Evolutionary conservation across 2,329 filamentous ascomycete genomes (phyloP).

Genomic region (Fusarium sp.): DNA sequence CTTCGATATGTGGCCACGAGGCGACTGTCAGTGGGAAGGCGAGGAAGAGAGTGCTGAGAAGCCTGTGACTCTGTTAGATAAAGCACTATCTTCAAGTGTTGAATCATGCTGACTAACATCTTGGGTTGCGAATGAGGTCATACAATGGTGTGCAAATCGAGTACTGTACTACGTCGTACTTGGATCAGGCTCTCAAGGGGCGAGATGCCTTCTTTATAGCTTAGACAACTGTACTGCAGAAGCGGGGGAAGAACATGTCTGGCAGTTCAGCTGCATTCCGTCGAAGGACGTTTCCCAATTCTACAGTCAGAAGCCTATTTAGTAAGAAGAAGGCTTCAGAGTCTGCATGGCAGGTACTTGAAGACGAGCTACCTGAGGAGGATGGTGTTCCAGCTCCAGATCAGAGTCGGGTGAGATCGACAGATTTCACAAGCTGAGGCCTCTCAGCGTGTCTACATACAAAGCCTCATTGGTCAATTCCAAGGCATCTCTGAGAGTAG

Average conservation of each 20-base stretch:
- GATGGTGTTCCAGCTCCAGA: background rate
- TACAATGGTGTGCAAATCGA: rapidly evolving
- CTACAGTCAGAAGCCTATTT: no score
- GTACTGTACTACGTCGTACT: background rate
- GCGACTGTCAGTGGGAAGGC: background rate
- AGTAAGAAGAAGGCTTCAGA: background rate
- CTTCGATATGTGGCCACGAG: background rate
- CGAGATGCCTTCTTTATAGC: background rate
- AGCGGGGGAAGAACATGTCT: rapidly evolving
- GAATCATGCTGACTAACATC: background rate
- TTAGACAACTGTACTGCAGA: background rate
- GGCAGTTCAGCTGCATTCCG: background rate
- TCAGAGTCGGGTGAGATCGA: background rate
- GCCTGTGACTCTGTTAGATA: background rate
- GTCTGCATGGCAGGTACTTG: background rate
- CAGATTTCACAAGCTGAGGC: background rate
- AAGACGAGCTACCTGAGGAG: background rate
- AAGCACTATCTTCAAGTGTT: background rate
- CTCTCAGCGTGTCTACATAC: no score
- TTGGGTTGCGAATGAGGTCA: rapidly evolving
- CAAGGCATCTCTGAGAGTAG: no score
- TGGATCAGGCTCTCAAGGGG: no score
- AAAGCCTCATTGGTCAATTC: no score
- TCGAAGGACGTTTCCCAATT: rapidly evolving
- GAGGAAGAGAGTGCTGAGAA: background rate